Base-by-base conservation (phyloP, 495 filamentous ascomycete species). In the Diplogelasinospora grovesii region DNA sequence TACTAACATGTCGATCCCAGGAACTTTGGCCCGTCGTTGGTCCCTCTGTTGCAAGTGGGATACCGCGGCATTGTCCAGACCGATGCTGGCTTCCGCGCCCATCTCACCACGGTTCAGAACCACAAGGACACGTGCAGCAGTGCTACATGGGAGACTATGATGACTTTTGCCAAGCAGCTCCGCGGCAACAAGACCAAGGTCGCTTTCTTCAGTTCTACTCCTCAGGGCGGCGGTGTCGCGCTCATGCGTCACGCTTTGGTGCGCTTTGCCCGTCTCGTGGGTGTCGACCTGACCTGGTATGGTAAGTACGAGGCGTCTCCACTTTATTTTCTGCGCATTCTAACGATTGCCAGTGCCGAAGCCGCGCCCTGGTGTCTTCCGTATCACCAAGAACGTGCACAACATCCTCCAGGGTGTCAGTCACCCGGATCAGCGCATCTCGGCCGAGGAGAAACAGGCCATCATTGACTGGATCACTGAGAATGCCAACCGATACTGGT, bases 401-500 rank as follows among this genome's bases (percentile, higher is more conserved):
- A 95, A 95, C 56, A 92, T 92, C 51, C 78, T 95, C 3, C 87
- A 95, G 66, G 87, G 87, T 14, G 85, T 90, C 18, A 75, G 78
- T 22, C 63, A 70, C 19, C 75, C 77, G 0, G 68, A 71, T 1
- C 74, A 84, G 37, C 74, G 78, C 8, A 66, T 92, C 13, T 74
- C 66, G 3, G 45, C 60, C 7, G 73, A 82, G 5, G 75, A 86
- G 39, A 77, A 79, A 48, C 59, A 68, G 21, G 56, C 66, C 8
- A 69, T 92, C 22, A 68, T 65, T 7, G 77, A 82, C 13, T 95
- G 88, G 87, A 79, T 86, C 41, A 64, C 70, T n/a, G 75, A 82
- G 14, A 92, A 90, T 55, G 82, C 85, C 1, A 70, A 76, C 21
- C 68, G 83, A 22, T 89, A 86, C 54, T 95, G 87, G 87, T 71